These are phyloP conservation scores for Chytridium lagenaria DNA, from an alignment of 371 early-diverging fungal genomes.

Conservation along the genomic window DNA sequence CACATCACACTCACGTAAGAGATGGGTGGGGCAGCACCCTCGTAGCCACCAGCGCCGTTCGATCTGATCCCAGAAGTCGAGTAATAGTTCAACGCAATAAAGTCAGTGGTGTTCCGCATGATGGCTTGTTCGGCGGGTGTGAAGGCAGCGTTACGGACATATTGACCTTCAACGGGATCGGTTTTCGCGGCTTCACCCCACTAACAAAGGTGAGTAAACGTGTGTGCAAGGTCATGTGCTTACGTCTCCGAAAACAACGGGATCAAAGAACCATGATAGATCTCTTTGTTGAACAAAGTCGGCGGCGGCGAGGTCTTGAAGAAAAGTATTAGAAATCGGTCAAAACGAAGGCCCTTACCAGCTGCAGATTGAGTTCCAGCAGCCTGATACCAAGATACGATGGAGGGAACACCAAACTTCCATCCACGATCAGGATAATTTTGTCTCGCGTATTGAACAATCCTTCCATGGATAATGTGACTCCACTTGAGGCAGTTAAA, in stretches of 20 bases:
- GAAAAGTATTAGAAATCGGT: slow-evolving; percentile 2
- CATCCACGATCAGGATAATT: slow-evolving; percentile 22
- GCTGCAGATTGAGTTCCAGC: neutral
- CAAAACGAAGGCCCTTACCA: too few relatives aligned
- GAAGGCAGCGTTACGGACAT: slow-evolving; percentile 12
- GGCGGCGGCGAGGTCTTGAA: slow-evolving; percentile 2
- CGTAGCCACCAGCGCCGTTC: neutral
- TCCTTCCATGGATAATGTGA: slow-evolving; percentile 32
- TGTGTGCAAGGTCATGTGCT: neutral
- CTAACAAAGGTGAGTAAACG: neutral
- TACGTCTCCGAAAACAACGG: slow-evolving; percentile 7
- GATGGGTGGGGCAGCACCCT: neutral
- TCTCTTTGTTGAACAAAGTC: slow-evolving; percentile 19
- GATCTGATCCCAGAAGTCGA: neutral
- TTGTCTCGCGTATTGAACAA: slow-evolving; percentile 36
- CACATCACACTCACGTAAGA: neutral
- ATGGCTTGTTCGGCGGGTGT: neutral
- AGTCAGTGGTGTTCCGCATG: slow-evolving; percentile 13
- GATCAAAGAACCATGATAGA: slow-evolving; percentile 15
- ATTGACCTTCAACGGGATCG: neutral
- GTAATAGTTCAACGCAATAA: slow-evolving; percentile 21
- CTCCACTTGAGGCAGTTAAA: slow-evolving; percentile 13
- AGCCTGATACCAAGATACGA: slow-evolving; percentile 24
- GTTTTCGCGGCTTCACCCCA: slow-evolving; percentile 15
- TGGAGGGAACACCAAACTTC: slow-evolving; percentile 42